Evolutionary conservation across 2,329 filamentous ascomycete genomes (phyloP).

Genomic region (Gaeumannomyces sp.): DNA sequence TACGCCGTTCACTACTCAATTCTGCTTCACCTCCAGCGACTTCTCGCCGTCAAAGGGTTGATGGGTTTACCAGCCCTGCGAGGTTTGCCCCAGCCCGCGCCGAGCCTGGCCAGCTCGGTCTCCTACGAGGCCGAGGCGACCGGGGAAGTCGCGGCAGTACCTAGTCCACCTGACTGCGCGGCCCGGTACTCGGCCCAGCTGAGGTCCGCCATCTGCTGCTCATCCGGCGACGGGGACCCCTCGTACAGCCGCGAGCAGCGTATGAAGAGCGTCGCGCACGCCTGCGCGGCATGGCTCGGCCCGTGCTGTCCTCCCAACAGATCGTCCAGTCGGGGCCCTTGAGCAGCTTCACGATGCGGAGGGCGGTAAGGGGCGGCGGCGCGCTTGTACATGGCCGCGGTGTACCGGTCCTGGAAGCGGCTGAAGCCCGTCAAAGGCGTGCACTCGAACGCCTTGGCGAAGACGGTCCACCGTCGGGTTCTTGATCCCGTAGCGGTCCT

Average conservation of each 20-base stretch:
- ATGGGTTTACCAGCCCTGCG: conserved; percentile 10
- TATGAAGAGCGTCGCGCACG: conserved; percentile 28
- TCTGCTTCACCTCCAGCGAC: conserved; percentile 35
- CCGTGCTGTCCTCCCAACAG: conserved; percentile 29
- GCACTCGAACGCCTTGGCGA: conserved; percentile 71
- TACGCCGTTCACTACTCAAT: conserved; percentile 33
- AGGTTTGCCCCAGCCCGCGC: no score
- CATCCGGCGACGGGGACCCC: conserved; percentile 22
- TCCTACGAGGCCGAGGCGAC: conserved; percentile 61
- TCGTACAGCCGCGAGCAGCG: conserved; percentile 45
- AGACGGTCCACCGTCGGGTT: conserved; percentile 66
- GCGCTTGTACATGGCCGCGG: conserved; percentile 28
- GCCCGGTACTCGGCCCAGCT: conserved; percentile 30
- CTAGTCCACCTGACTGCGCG: conserved; percentile 39
- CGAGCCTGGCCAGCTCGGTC: conserved; percentile 36
- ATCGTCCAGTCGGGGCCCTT: conserved; percentile 21
- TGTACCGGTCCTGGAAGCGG: conserved; percentile 32
- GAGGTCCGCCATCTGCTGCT: conserved; percentile 22
- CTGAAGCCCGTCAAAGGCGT: conserved; percentile 46
- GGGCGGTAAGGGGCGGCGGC: conserved; percentile 28
- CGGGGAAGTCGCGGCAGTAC: conserved; percentile 57
- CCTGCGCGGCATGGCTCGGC: conserved; percentile 26
- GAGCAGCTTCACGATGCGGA: conserved; percentile 29
- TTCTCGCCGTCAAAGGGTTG: conserved; percentile 33
- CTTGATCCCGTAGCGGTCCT: conserved; percentile 60